Evolutionary conservation across 768 basidiomycete species (phyloP), one percentile per base, ranked within the genome.

Genomic region (Tubosaeta sp.): DNA sequence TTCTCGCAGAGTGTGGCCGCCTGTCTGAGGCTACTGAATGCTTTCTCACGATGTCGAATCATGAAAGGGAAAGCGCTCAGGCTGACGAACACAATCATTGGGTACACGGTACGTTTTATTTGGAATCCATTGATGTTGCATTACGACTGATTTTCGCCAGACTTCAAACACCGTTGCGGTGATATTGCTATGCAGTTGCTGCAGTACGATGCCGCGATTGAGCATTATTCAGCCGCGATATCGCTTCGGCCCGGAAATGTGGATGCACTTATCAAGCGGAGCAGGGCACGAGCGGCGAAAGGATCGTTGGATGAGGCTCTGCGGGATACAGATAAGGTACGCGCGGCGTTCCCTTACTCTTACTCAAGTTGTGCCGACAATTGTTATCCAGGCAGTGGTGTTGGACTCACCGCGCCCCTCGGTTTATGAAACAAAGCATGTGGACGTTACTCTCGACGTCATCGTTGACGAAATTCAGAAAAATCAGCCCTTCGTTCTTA

Each of bases 121-220:
- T 14, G 6, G 12, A 9, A 22, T 11, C 3, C 6, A 29, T 37
- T n/a, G 8, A 31, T n/a, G 6, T 6, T 32, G 29, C 10, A n/a
- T 25, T 9, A 32, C 29, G 17, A 10, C 16, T 14, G 13, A 16
- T 34, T 19, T 37, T 25, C 10, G 16, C 34, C 19, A 53, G 52
- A 10, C 16, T 53, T 53, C 25, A 48, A 38, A 26, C 29, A 56
- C 6, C 17, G 41, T 13, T 52, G 51, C 45, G 55, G 46, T 13
- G 55, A 56, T 19, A 29, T 26, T 35, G 55, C 55, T 14, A 48
- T 56, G 46, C 14, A 19, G 8, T 33, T 25, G 14, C 27, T 13
- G 27, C 42, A 52, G 52, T 44, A 56, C 13, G 55, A 56, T 35
- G 37, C 38, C 6, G 51, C 55, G 11, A 52, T 48, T 33, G 29